Conservation (phyloP, 306 rosid species). For the Prunus padus region DNA sequence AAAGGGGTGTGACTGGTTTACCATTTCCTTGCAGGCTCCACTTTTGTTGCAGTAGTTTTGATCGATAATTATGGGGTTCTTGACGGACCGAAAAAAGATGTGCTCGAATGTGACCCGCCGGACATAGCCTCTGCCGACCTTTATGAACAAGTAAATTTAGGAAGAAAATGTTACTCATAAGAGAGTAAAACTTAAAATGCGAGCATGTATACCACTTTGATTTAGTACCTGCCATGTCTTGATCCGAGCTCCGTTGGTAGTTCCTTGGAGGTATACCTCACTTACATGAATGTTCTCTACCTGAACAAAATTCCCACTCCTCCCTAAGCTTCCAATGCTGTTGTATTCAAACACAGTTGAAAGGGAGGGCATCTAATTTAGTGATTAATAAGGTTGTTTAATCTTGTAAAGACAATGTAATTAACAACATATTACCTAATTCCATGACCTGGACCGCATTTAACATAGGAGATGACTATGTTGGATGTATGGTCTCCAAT, state of each 20-base stretch:
- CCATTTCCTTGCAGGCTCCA: constrained; percentile 31
- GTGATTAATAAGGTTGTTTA: too few species aligned
- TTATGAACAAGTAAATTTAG: background rate
- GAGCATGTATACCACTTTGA: background rate
- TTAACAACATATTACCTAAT: constrained; percentile 20
- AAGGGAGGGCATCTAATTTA: background rate
- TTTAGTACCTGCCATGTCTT: constrained; percentile 41
- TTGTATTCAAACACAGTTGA: background rate
- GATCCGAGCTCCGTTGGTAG: constrained; percentile 44
- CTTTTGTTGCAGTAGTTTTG: constrained; percentile 32
- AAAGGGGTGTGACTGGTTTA: background rate
- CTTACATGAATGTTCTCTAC: constrained; percentile 40
- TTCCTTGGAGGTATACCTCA: constrained; percentile 27
- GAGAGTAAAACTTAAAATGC: background rate
- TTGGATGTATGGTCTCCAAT: constrained; percentile 36
- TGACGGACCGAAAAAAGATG: constrained; percentile 20
- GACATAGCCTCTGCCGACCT: constrained; percentile 33
- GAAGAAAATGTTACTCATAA: background rate
- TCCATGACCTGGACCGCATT: constrained; percentile 39
- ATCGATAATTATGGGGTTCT: constrained; percentile 40
- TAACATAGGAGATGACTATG: constrained; percentile 11
- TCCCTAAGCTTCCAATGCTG: constrained; percentile 45
- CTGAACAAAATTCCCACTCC: constrained; percentile 31
- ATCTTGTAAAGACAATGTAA: background rate
- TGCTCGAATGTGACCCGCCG: constrained; percentile 26